These are phyloP conservation scores for Lipomyces starkeyi DNA, from an alignment of 805 yeast species.

Conservation along the genomic window DNA sequence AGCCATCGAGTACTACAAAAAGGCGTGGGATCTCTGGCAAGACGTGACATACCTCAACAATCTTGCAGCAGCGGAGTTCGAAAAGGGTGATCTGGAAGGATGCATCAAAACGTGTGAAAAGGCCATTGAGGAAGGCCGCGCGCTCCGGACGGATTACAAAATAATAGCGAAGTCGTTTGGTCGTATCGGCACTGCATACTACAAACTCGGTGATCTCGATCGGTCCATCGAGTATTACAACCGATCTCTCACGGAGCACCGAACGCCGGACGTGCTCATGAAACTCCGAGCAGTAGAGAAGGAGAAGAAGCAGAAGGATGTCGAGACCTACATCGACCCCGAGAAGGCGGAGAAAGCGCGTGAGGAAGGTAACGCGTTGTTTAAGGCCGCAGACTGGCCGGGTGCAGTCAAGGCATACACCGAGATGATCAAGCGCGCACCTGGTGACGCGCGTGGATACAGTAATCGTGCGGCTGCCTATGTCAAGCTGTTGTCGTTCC, in stretches of 20 bases:
- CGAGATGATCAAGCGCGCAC: constrained; percentile 97
- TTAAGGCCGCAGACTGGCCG: constrained; percentile 95
- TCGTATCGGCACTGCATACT: constrained; percentile 82
- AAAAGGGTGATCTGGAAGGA: constrained; percentile 87
- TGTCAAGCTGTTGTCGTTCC: constrained; percentile 94
- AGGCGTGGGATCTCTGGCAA: constrained; percentile 79
- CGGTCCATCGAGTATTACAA: constrained; percentile 81
- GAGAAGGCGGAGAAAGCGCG: constrained; percentile 96
- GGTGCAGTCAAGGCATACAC: constrained; percentile 91
- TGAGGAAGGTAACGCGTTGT: constrained; percentile 84
- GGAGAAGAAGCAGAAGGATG: constrained; percentile 77
- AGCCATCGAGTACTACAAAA: constrained; percentile 83
- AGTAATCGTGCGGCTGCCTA: constrained; percentile 98
- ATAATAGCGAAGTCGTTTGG: constrained; percentile 90
- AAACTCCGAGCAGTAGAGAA: constrained; percentile 89
- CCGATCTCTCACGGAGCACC: constrained; percentile 93
- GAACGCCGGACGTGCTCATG: constrained; percentile 90
- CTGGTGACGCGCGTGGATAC: constrained; percentile 94
- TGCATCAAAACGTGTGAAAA: constrained; percentile 79
- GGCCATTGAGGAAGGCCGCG: constrained; percentile 91
- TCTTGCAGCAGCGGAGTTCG: constrained; percentile 97
- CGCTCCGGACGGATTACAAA: constrained; percentile 88
- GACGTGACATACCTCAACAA: constrained; percentile 95
- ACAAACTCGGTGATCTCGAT: constrained; percentile 73
- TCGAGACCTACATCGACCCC: constrained; percentile 80